Base-by-base conservation (phyloP, 2,329 filamentous ascomycete species). In the Alternaria rosae region DNA sequence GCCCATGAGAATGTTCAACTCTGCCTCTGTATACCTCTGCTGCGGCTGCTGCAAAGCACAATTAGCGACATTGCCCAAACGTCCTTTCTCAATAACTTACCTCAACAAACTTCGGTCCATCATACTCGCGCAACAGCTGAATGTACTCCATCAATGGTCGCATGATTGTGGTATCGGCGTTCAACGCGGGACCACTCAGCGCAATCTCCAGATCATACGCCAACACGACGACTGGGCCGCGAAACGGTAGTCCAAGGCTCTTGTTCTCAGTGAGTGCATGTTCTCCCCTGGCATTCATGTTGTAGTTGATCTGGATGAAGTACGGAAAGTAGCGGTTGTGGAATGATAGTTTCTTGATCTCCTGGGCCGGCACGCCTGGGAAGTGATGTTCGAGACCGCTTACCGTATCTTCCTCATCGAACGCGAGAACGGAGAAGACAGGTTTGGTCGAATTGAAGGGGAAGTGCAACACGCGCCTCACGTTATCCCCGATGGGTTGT, bases 41-140 rank as follows among this genome's bases (percentile, higher is more conserved):
- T 66, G 67, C 54, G 67, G 67, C 42, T 69, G 65, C 59, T 69
- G 26, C 45, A 55, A 25, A 28, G 8, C 12, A 57, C n/a, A 5
- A 17, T 52, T 17, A 57, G 45, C n/a, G 5, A 15, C 11, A 21
- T 28, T 26, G 6, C 26, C 8, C 8, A 9, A 13, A 12, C 17
- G 2, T 21, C 6, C 17, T 7, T 7, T 1, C 23, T 32, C 23
- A 25, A 5, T 17, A 25, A 50, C 44, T 44, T 20, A 60, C 57
- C 57, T 60, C 58, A 28, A 70, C 59, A 47, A 66, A 63, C 1
- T 66, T 50, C 17, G 53, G 58, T 1, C 65, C 65, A 30, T 38
- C 32, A 53, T 70, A 70, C 52, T 61, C 57, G 21, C 5, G 30
- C 42, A 63, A 63, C 52, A 68, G n/a, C 38, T 43, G n/a, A 25